Percentiles rank a stretch among this genome's conserved stretches.
Evolutionary conservation across 2,329 filamentous ascomycete species (phyloP).

Genomic region (Cladobotryum protrusum): DNA sequence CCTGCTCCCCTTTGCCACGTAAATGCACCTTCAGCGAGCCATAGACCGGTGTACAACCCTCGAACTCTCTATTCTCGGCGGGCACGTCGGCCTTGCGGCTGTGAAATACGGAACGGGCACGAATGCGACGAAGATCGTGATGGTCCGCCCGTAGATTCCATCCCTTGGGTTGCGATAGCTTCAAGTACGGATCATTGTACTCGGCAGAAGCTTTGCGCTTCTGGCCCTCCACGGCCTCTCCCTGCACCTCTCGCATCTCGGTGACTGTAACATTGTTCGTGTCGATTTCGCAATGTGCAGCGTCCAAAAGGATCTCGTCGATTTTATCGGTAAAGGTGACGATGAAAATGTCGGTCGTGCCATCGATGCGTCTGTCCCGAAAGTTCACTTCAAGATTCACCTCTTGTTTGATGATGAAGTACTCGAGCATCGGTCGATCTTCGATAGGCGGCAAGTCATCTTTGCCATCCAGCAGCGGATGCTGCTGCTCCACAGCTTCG

Average conservation of each 20-base stretch:
- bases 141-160: conserved; percentile 65
- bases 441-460: conserved; percentile 28
- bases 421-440: conserved; percentile 33
- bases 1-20: conserved; percentile 33
- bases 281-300: conserved; percentile 56
- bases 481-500: conserved; percentile 12
- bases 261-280: conserved; percentile 46
- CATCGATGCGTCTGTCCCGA: conserved; percentile 63
- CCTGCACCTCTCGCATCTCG: conserved; percentile 30
- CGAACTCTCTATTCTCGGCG: conserved; percentile 48
- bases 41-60: conserved; percentile 51
- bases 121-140: conserved; percentile 67
- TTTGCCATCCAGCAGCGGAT: conserved; percentile 25
- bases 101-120: conserved; percentile 49
- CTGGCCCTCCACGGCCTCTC: conserved; percentile 30
- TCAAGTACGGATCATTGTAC: conserved; percentile 61
- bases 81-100: conserved; percentile 48
- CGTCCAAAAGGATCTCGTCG: conserved; percentile 53
- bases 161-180: conserved; percentile 52
- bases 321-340: conserved; percentile 55
- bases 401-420: conserved; percentile 70
- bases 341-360: conserved; percentile 75
- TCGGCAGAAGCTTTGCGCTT: conserved; percentile 35
- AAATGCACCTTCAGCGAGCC: conserved; percentile 44
- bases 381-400: conserved; percentile 90